phyloP scores from a whole-genome alignment of 2,329 filamentous ascomycete genomes.

The Claviceps capensis region DNA sequence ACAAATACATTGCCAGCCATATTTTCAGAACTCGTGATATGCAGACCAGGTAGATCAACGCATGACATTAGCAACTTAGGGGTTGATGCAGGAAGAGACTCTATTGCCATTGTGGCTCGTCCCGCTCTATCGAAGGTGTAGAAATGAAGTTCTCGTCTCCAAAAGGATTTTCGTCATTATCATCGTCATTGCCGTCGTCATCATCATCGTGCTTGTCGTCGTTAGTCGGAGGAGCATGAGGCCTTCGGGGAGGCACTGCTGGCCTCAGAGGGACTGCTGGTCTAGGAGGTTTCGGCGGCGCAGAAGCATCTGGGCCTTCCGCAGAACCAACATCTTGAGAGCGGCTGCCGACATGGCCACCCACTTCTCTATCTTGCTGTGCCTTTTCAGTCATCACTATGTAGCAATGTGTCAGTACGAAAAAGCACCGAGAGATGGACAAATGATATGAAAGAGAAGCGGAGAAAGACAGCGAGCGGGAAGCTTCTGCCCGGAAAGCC shows the following conservation, averaged over 20 bases:
- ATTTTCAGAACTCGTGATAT: no score
- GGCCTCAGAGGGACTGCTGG: slow-evolving; percentile 21
- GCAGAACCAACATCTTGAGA: slow-evolving; percentile 26
- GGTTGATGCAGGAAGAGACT: no score
- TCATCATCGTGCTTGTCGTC: slow-evolving; percentile 31
- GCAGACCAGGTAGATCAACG: not conserved
- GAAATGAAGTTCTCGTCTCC: slow-evolving; percentile 63
- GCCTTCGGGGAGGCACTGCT: not conserved
- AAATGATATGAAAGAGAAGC: slow-evolving; percentile 6
- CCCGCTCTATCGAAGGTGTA: slow-evolving; percentile 17
- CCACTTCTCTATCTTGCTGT: slow-evolving; percentile 25
- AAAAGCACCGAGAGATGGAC: not conserved
- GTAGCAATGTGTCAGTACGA: not conserved
- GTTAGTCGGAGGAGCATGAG: slow-evolving; percentile 6
- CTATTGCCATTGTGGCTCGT: slow-evolving; percentile 18
- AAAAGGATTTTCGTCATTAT: slow-evolving; percentile 81
- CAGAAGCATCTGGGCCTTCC: not conserved
- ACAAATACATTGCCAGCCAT: no score
- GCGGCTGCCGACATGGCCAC: slow-evolving; percentile 17
- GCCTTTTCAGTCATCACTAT: slow-evolving; percentile 40
- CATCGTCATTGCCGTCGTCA: slow-evolving; percentile 48
- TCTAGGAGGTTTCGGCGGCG: slow-evolving; percentile 29
- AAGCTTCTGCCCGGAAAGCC: not conserved
- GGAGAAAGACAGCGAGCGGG: slow-evolving; percentile 7
- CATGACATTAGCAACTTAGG: no score